Base-by-base conservation (phyloP, 306 rosid species). In the Citrullus amarus region DNA sequence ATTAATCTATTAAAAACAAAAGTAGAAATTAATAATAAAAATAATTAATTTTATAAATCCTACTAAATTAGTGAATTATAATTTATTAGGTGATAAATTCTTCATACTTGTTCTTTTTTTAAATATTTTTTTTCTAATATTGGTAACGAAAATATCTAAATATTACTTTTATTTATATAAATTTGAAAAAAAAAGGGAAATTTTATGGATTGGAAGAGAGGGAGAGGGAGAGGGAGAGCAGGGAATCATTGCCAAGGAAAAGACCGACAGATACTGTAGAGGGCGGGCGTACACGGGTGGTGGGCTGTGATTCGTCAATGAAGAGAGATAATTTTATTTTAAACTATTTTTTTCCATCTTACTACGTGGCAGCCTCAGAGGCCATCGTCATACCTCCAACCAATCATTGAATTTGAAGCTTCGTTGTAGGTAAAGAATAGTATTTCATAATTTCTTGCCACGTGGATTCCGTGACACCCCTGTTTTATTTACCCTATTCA, bases 331-430 rank as follows among this genome's bases (percentile, higher is more conserved):
- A 2, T 18, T 41, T 68, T 14, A 25, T 25, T 25, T 25, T 25
- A 25, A 32, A 32, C 0, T 7, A 14, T 50, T n/a, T 32, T 32
- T 30, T 7, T 13, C 38, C 48, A 6, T 71, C 1, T 50, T 15
- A 9, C 38, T 8, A 73, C 78, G 78, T 73, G 78, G 78, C 78
- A 73, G 15, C 20, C 8, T 15, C 0, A 73, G 57, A 73, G 28
- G 3, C 14, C 14, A 32, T 50, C 16, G 16, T 48, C 28, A 4
- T 8, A 39, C 16, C 51, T 67, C 36, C 18, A 20, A 51, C 78
- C 30, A 73, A 73, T 73, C 78, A 73, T 73, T 73, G 62, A 51
- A 12, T 51, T 36, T 73, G 78, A 73, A 73, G 30, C 61, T 73
- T 73, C 78, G 39, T 73, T 16, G 44, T 6, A 12, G 75, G 75